phyloP scores from a whole-genome alignment of 2,329 filamentous ascomycete genomes.

The Fusarium longipes region DNA sequence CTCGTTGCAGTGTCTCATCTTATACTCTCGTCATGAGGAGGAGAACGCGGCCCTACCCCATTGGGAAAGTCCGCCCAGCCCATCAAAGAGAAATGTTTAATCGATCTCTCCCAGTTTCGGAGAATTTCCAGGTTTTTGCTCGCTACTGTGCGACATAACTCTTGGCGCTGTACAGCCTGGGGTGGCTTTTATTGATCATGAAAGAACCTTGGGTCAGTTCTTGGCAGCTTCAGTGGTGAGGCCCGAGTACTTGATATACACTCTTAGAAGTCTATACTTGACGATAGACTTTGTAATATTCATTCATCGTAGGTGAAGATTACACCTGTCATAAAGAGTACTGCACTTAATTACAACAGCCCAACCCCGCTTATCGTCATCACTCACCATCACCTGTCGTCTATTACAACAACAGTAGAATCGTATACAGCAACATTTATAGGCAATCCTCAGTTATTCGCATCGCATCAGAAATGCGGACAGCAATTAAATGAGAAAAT shows the following conservation, averaged over 20 bases:
- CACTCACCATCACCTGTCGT: background rate
- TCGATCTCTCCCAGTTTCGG: conserved; percentile 15
- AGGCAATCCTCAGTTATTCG: background rate
- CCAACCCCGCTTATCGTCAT: background rate
- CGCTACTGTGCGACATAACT: conserved; percentile 1
- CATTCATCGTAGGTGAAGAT: background rate
- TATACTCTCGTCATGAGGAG: conserved; percentile 36
- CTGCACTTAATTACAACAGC: background rate
- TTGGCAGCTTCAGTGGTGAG: background rate
- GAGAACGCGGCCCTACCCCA: conserved; percentile 44
- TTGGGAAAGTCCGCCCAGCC: conserved; percentile 47
- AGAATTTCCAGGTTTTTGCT: background rate
- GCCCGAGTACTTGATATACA: no score
- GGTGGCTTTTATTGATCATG: background rate
- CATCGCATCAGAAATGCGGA: accelerated
- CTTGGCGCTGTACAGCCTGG: background rate
- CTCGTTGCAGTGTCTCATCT: conserved; percentile 6
- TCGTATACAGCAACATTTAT: background rate
- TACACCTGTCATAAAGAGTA: no score
- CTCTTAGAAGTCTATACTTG: background rate
- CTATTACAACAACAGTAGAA: background rate
- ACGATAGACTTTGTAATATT: background rate
- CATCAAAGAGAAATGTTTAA: background rate
- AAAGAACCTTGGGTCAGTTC: background rate
- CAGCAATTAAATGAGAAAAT: background rate